Conservation (phyloP, 257 asterid species). For the Hygrophila difformis region DNA sequence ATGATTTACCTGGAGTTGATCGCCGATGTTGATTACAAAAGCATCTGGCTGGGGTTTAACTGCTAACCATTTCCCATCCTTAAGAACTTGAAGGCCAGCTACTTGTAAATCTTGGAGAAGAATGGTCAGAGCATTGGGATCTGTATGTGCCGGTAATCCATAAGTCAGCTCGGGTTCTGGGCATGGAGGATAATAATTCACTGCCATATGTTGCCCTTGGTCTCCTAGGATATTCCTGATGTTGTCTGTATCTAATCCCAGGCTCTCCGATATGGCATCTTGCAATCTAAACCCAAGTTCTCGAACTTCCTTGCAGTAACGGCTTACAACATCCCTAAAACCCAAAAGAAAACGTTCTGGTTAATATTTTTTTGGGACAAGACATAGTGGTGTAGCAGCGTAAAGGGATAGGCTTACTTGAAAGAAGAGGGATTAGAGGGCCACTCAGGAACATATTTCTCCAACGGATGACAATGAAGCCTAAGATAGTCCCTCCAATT, state of each 20-base stretch:
- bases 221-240: conserved; percentile 48
- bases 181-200: conserved; percentile 81
- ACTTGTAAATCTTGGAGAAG: conserved; percentile 80
- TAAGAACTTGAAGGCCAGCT: conserved; percentile 72
- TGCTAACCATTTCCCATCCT: conserved; percentile 75
- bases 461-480: conserved; percentile 54
- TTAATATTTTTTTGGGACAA: too few relatives aligned
- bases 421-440: conserved; percentile 43
- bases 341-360: too few relatives aligned
- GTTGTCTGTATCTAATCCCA: conserved; percentile 29
- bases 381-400: too few relatives aligned
- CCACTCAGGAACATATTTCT: conserved; percentile 53
- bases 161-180: conserved; percentile 80
- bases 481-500: conserved; percentile 60
- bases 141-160: conserved; percentile 85
- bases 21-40: conserved; percentile 77
- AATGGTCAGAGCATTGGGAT: conserved; percentile 79
- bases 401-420: conserved; percentile 20
- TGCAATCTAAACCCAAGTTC: conserved; percentile 40
- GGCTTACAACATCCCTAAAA: conserved; percentile 39
- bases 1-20: conserved; percentile 65
- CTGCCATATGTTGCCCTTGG: conserved; percentile 93
- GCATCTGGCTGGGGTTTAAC: conserved; percentile 67
- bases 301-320: conserved; percentile 38
- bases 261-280: conserved; percentile 41